These are phyloP conservation scores for Saccharomycodes ludwigii DNA, from an alignment of 805 yeast species.

Conservation along the genomic window DNA sequence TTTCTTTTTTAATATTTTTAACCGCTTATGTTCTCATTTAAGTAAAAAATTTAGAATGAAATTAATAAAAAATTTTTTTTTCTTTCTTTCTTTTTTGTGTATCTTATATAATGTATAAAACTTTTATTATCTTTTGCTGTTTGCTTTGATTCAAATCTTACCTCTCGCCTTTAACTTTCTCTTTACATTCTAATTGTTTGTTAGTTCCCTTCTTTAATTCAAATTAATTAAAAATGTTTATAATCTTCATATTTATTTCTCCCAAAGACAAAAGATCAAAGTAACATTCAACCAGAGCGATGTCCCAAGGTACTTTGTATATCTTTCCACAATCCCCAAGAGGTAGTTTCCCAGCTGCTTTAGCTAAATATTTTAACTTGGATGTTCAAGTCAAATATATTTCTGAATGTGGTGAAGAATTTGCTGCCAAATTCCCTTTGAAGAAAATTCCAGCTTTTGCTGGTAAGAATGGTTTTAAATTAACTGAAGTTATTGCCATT, in stretches of 20 bases:
- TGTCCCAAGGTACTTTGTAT: conserved; percentile 62
- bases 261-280: conserved; percentile 2
- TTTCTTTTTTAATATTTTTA: no score
- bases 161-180: no score
- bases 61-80: no score
- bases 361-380: conserved; percentile 46
- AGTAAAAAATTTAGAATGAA: no score
- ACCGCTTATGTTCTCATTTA: no score
- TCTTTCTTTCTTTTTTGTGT: no score
- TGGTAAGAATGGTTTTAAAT: conserved; percentile 49
- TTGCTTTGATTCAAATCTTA: no score
- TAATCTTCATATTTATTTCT: not conserved
- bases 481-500: conserved; percentile 58
- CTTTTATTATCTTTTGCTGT: no score
- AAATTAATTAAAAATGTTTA: not conserved
- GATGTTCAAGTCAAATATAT: conserved; percentile 40
- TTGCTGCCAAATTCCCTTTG: conserved; percentile 46
- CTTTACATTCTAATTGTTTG: no score
- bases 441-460: conserved; percentile 53
- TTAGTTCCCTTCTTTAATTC: no score
- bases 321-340: conserved; percentile 10
- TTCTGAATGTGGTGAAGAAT: conserved; percentile 24
- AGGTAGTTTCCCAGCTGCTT: conserved; percentile 25
- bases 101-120: no score
- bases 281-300: conserved; percentile 12